Base-by-base conservation (phyloP, 192 early-diverging fungal genomes). In the Coemansia sp. region DNA sequence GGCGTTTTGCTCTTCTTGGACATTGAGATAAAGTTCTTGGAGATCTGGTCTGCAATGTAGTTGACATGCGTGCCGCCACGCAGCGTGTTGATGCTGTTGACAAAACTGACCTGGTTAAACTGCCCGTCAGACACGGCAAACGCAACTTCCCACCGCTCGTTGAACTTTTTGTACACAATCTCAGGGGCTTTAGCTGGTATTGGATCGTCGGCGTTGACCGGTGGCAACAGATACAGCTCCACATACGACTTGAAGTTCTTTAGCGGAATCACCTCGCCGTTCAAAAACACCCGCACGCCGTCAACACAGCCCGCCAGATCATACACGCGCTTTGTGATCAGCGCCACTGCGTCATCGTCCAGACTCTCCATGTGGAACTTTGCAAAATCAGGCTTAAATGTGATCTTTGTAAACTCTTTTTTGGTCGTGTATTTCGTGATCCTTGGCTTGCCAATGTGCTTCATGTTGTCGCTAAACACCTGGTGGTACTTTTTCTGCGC, bases 71-170 rank as follows among this genome's bases (percentile, higher is more conserved):
- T 92, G 31, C 97, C 97, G 53, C 95, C 97, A 57, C 96, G 94
- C 6, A 86, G 83, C 6, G 97, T 97, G 74, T 89, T 94, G 72
- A 99, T 98, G 68, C 89, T 88, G 80, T 99, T 99, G 66, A 97
- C 97, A 75, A 99, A 99, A 68, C 91, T 93, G 62, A 91, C 84
- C 71, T 99, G 97, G 58, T 92, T 89, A 74, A 98, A 98, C 75
- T 96, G 93, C 16, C 95, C 97, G 61, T 97, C 95, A 25, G 90
- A 92, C n/a, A 92, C 77, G 3, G 92, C 87, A 67, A 96, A 93
- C 12, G 88, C 91, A 63, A 99, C 85, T 80, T 99, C 94, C 97
- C 95, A 99, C 19, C 94, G 88, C 4, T 88, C 88, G 66, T 84
- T 88, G 22, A 90, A 75, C 41, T 69, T 59, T 74, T 98, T 91